Evolutionary conservation across 2,329 filamentous ascomycete species (phyloP), one percentile per base, ranked within the genome.

Genomic region (Fusarium sp.): DNA sequence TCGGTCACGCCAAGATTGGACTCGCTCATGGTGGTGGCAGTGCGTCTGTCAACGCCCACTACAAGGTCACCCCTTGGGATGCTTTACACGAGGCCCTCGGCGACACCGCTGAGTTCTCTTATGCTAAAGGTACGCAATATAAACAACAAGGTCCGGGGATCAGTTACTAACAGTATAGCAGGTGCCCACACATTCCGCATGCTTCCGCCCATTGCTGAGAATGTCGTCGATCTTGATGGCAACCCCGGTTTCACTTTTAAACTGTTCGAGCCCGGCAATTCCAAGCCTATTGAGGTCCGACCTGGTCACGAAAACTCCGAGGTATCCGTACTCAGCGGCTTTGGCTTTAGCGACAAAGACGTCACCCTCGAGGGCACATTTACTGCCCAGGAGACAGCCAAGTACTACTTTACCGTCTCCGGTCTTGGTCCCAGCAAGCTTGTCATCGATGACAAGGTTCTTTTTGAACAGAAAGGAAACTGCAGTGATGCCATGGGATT

Each of bases 1-100:
- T 80, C 37, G 77, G 78, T 2, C 74, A 79, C 28, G 72, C 77
- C 47, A 79, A 78, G 60, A 71, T 67, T 22, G 74, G 76, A 9
- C 67, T 79, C 9, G 76, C 76, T 24, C 76, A 77, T n/a, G 79
- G 79, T 11, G 78, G 79, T n/a, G 79, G 79, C 9, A 79, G 77
- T 44, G 78, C 79, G 3, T 74, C 74, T 10, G 71, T 80, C 43
- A 75, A 75, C 28, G 69, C 76, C 22, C 77, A 80, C 62, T 79
- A 79, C 55, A 74, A 73, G 47, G 70, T 79, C 20, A 77, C 77
- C 1, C 71, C 79, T 35, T 79, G 73, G 65, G 76, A 80, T 32
- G 77, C 76, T 28, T 58, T 78, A 24, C 65, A 64, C 7, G 71
- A 75, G 46, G 71, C 72, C 15, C 60, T 76, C 2, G 73, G 71